Conservation (phyloP, 2,329 filamentous ascomycete genomes). For the Leptographium radiaticola region DNA sequence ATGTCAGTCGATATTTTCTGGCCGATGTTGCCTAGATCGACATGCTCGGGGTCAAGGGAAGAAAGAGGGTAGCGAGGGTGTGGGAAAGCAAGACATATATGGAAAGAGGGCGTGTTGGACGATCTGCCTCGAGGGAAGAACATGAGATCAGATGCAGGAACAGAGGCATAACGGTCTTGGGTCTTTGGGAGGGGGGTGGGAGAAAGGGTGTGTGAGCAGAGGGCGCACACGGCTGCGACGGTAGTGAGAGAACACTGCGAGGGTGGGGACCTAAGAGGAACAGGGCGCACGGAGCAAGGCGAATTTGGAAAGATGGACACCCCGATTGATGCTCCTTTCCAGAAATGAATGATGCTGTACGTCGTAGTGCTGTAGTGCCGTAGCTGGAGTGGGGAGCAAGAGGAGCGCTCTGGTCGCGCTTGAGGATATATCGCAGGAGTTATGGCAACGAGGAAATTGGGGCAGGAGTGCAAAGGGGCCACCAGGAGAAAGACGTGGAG, state of each 20-base stretch:
- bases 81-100: neutral
- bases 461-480: no score
- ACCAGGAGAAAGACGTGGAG: no score
- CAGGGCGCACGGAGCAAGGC: no score
- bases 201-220: neutral
- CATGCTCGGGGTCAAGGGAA: neutral
- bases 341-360: neutral
- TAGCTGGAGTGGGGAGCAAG: no score
- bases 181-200: neutral
- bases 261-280: neutral
- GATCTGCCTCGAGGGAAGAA: conserved; percentile 5
- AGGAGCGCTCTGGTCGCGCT: no score
- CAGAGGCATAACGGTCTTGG: conserved; percentile 3
- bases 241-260: neutral
- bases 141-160: conserved; percentile 12
- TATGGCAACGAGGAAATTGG: neutral
- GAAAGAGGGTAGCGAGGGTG: neutral
- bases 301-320: no score
- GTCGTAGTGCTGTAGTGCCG: no score
- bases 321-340: no score
- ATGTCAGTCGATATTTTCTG: neutral
- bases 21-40: neutral
- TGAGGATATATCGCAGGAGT: no score
- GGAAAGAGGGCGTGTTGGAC: neutral
- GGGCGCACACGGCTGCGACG: neutral